Conservation (phyloP, 169 alveolate genomes). For the Plasmodium berghei region DNA sequence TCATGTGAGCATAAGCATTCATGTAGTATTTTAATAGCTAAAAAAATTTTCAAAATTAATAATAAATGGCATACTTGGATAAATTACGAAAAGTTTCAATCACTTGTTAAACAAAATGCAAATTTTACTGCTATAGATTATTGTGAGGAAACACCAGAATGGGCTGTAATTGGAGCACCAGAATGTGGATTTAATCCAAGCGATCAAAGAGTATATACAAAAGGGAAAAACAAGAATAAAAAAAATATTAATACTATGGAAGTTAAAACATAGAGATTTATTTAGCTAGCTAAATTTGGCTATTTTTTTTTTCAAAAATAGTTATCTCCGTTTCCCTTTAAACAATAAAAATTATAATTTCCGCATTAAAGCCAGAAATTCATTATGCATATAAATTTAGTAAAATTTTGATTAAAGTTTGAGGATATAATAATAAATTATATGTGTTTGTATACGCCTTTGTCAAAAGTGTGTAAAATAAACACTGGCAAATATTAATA, state of each 20-base stretch:
- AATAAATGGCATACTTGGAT: conserved; percentile 94
- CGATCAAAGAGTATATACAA: conserved; percentile 81
- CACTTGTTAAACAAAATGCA: conserved; percentile 80
- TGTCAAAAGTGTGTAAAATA: no score
- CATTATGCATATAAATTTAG: no score
- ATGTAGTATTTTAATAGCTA: conserved; percentile 87
- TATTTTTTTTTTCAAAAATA: no score
- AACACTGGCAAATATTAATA: no score
- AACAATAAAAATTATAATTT: no score
- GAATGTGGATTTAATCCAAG: conserved; percentile 91
- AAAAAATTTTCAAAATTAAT: conserved; percentile 79
- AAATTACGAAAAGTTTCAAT: conserved; percentile 88
- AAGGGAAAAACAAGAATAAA: conserved; percentile 63
- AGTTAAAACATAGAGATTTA: no score
- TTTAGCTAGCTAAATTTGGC: no score
- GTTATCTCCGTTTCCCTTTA: no score
- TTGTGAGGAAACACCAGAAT: conserved; percentile 88
- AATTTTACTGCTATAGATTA: conserved; percentile 87
- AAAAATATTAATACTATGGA: not conserved
- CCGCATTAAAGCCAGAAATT: no score
- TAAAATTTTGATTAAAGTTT: no score
- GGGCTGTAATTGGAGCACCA: conserved; percentile 91
- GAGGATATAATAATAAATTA: no score
- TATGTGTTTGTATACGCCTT: no score
- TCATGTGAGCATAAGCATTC: conserved; percentile 93